Conservation (phyloP, 495 filamentous ascomycete species). For the Hyaloscypha variabilis region DNA sequence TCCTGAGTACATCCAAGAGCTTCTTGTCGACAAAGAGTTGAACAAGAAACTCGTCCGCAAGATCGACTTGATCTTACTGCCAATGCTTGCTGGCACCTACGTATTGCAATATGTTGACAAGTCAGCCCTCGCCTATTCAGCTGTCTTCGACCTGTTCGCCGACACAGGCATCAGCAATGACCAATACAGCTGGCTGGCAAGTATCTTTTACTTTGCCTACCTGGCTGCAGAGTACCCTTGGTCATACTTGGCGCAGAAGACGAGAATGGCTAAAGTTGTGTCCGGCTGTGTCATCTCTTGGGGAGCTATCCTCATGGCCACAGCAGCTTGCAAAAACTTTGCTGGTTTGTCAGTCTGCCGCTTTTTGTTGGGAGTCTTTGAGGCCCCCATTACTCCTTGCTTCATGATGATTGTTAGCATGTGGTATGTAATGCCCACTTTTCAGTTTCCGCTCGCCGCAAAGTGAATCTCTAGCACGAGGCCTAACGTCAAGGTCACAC, state of each 20-base stretch:
- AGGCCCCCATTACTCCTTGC: slow-evolving; percentile 42
- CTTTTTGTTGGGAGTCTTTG: slow-evolving; percentile 65
- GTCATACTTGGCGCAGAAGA: slow-evolving; percentile 58
- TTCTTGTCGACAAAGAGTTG: slow-evolving; percentile 8
- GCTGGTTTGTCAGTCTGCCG: slow-evolving; percentile 33
- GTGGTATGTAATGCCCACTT: background rate
- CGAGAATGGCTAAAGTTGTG: slow-evolving; percentile 63
- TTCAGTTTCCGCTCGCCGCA: slow-evolving; percentile 33
- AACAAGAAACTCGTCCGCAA: slow-evolving; percentile 17
- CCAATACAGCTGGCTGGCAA: slow-evolving; percentile 55
- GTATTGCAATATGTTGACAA: slow-evolving; percentile 68
- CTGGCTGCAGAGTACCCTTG: slow-evolving; percentile 68
- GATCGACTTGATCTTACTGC: slow-evolving; percentile 14
- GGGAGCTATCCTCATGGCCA: slow-evolving; percentile 56
- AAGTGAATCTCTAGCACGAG: slow-evolving; percentile 61
- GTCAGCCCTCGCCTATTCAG: slow-evolving; percentile 63
- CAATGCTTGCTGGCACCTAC: slow-evolving; percentile 56
- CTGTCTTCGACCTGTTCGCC: slow-evolving; percentile 59
- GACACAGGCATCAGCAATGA: slow-evolving; percentile 21
- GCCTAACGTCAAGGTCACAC: slow-evolving; percentile 61
- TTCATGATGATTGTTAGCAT: slow-evolving; percentile 62
- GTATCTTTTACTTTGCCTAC: slow-evolving; percentile 69
- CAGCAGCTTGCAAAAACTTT: slow-evolving; percentile 46
- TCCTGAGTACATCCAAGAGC: slow-evolving; percentile 12
- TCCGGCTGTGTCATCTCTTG: slow-evolving; percentile 59